A percentile compares a stretch with the other conserved stretches of the same genome.
These are phyloP conservation scores for Pseudocercospora musae DNA, from an alignment of 2,329 filamentous ascomycete species.

Conservation along the genomic window DNA sequence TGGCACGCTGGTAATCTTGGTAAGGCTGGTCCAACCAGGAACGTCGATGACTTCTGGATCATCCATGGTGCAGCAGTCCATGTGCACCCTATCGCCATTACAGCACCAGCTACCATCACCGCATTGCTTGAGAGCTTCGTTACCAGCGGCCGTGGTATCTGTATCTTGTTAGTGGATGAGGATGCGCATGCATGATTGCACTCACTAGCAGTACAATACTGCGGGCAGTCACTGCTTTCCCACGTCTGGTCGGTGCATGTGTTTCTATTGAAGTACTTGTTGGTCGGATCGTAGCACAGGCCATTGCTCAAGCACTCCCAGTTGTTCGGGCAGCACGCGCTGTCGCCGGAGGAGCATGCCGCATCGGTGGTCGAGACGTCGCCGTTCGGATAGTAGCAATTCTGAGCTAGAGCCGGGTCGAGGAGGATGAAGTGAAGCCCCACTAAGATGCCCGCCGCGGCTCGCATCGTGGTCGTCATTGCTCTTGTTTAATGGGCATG, in stretches of 20 bases:
- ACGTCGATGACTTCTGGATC: constrained; percentile 21
- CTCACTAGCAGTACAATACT: constrained; percentile 31
- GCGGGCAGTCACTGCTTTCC: constrained; percentile 27
- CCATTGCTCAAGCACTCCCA: constrained; percentile 37
- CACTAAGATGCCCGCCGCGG: constrained; percentile 6
- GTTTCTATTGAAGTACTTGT: constrained; percentile 32
- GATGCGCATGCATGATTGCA: neutral
- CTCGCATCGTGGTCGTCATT: constrained; percentile 1
- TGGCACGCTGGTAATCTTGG: constrained; percentile 21
- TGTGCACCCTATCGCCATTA: constrained; percentile 23
- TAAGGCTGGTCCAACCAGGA: constrained; percentile 11
- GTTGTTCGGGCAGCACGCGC: constrained; percentile 35
- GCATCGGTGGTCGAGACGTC: constrained; percentile 24
- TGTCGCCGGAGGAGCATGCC: constrained; percentile 28
- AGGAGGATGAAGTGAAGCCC: constrained; percentile 11
- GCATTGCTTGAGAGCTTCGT: constrained; percentile 34
- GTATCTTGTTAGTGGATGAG: neutral
- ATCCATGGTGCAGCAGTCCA: constrained; percentile 21
- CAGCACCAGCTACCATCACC: constrained; percentile 34
- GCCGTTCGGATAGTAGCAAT: constrained; percentile 39
- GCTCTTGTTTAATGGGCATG: constrained; percentile 5
- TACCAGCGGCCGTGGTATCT: constrained; percentile 27
- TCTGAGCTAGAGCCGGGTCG: constrained; percentile 21
- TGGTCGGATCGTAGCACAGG: constrained; percentile 30
- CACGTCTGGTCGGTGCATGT: constrained; percentile 36